Percentiles rank a stretch among this genome's conserved stretches.
These are phyloP conservation scores for Aureobasidium sp. DNA, from an alignment of 2,329 filamentous ascomycete genomes.

Conservation along the genomic window DNA sequence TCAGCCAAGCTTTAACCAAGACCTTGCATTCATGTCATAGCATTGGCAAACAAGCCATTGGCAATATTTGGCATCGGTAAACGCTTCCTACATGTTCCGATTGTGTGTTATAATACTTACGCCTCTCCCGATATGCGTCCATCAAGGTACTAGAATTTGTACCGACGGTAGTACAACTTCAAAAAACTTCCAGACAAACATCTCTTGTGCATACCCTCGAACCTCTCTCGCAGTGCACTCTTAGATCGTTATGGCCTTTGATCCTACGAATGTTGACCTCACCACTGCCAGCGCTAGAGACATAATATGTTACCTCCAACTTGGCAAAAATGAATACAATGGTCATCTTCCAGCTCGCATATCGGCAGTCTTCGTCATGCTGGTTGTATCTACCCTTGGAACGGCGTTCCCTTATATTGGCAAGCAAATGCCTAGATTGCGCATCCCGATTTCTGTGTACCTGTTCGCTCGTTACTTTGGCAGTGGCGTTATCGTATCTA, in stretches of 20 bases:
- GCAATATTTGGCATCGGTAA: neutral
- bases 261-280: slow-evolving; percentile 10
- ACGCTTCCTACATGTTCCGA: neutral
- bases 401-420: slow-evolving; percentile 50
- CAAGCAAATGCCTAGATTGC: slow-evolving; percentile 42
- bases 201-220: neutral
- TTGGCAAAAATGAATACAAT: slow-evolving; percentile 6
- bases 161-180: neutral
- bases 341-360: slow-evolving; percentile 43
- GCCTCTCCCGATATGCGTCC: neutral
- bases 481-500: slow-evolving; percentile 92
- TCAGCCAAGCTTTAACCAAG: neutral
- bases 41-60: slow-evolving; percentile 8
- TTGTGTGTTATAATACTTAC: neutral
- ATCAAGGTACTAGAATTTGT: neutral
- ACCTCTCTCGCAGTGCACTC: too few relatives aligned
- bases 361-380: slow-evolving; percentile 50
- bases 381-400: slow-evolving; percentile 43
- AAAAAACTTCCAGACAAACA: too few relatives aligned
- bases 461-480: slow-evolving; percentile 95
- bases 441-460: slow-evolving; percentile 52
- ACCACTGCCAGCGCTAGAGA: neutral
- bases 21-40: neutral
- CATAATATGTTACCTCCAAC: slow-evolving; percentile 6
- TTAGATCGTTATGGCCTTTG: neutral